Base-by-base conservation (phyloP, 441 rosid species). In the Heliophila coronopifolia region DNA sequence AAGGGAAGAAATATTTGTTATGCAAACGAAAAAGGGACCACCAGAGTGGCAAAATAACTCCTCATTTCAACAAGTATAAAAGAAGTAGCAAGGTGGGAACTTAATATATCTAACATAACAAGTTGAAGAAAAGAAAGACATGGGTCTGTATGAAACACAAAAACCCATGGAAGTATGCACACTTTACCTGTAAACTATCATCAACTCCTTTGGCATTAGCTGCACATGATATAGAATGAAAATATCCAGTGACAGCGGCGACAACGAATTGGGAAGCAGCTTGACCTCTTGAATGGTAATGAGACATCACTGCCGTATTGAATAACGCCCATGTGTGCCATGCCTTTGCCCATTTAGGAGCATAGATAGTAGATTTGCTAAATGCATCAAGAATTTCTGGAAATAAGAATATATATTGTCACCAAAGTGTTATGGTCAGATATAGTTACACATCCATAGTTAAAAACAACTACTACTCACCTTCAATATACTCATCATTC, bases 311-410 rank as follows among this genome's bases (percentile, higher is more conserved):
- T 28, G 92, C 95, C 7, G 99, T 90, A 68, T 90, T 94, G 73
- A 94, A 94, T 73, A 94, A 72, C 35, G 99, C 99, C 99, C 98
- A 94, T 25, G 70, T 73, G 51, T 94, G 99, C 99, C 99, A 94
- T 77, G 98, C 96, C 70, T 84, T 94, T 32, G 80, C 83, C 99
- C 99, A 90, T 70, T 86, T 78, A 43, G 83, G 54, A 17, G 96
- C 96, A 66, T 60, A 94, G 15, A 72, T 77, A 26, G 99, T 90
- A 53, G 98, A 94, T 50, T 73, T 83, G 70, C 77, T 54, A 65
- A 86, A 86, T 7, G 99, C 78, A 28, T 68, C 63, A 65, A 76
- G 93, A 50, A 86, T 90, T 66, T 86, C 99, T 93, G 73, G 65
- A 69, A 50, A 44, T 47, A 31, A 40, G 15, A 48, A 9, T 24